Evolutionary conservation across 192 early-diverging fungal genomes (phyloP).

Genomic region (Linnemannia hyalina): DNA sequence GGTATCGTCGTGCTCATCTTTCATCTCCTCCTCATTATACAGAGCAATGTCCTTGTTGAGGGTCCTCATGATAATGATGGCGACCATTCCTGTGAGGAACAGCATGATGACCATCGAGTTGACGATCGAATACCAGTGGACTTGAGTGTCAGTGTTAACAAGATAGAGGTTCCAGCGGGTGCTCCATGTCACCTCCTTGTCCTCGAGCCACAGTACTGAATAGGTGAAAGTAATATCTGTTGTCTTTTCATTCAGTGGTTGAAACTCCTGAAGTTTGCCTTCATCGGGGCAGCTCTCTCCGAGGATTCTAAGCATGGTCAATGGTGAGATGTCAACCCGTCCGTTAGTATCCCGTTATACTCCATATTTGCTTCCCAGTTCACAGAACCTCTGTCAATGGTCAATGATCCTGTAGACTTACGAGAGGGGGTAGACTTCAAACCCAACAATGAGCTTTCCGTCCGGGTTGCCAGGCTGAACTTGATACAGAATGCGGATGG

Average conservation of each 20-base stretch:
- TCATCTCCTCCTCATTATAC: slow-evolving; percentile 56
- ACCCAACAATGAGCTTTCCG: slow-evolving; percentile 67
- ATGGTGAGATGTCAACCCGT: background rate
- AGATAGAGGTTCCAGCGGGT: slow-evolving; percentile 77
- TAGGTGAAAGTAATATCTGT: slow-evolving; percentile 69
- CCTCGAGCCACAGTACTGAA: slow-evolving; percentile 75
- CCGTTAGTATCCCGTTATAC: background rate
- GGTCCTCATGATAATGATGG: slow-evolving; percentile 75
- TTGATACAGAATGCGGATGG: slow-evolving; percentile 69
- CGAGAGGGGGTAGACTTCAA: slow-evolving; percentile 77
- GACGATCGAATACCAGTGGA: slow-evolving; percentile 76
- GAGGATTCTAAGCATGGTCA: background rate
- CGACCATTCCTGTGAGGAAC: slow-evolving; percentile 71
- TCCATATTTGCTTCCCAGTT: too few relatives aligned
- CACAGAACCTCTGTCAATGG: background rate
- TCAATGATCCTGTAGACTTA: slow-evolving; percentile 15
- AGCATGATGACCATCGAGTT: slow-evolving; percentile 74
- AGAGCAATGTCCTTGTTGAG: slow-evolving; percentile 67
- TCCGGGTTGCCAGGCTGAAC: slow-evolving; percentile 32
- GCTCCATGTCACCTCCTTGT: slow-evolving; percentile 57
- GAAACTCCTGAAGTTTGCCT: slow-evolving; percentile 25
- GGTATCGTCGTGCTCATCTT: slow-evolving; percentile 76
- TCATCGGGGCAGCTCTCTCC: slow-evolving; percentile 4
- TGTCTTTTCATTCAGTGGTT: slow-evolving; percentile 34
- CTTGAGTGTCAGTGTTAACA: slow-evolving; percentile 58